Conservation (phyloP, 768 basidiomycete species). For the Roridomyces roridus region DNA sequence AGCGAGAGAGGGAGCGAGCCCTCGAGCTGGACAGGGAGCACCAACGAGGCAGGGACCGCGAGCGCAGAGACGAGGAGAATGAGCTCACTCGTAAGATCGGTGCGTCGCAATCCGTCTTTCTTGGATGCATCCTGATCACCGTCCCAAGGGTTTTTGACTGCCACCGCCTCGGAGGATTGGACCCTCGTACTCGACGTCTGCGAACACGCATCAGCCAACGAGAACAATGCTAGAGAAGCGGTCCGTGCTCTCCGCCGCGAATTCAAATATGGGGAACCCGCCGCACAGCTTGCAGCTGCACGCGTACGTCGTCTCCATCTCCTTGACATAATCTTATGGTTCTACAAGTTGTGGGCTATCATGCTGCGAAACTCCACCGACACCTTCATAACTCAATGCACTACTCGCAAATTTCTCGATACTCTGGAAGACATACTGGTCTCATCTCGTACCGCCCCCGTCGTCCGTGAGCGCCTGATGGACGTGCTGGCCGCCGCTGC, state of each 20-base stretch:
- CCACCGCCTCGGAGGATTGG: constrained; percentile 85
- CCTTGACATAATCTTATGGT: too few species aligned
- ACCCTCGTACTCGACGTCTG: constrained; percentile 83
- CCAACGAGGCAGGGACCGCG: constrained; percentile 32
- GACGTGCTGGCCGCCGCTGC: constrained; percentile 86
- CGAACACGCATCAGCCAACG: constrained; percentile 77
- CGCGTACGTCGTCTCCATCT: constrained; percentile 52
- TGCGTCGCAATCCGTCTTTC: constrained; percentile 31
- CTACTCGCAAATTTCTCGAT: constrained; percentile 79
- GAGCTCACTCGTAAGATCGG: constrained; percentile 79
- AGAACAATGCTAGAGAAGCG: constrained; percentile 82
- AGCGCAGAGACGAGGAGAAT: constrained; percentile 51
- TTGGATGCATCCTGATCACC: constrained; percentile 11
- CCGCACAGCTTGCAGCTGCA: constrained; percentile 78
- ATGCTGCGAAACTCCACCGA: constrained; percentile 85
- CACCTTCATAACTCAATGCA: constrained; percentile 71
- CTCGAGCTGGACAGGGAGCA: constrained; percentile 10
- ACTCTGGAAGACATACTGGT: constrained; percentile 76
- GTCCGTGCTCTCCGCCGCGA: constrained; percentile 81
- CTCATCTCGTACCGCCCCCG: constrained; percentile 71
- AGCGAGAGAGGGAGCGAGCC: constrained; percentile 27
- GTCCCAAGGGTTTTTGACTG: constrained; percentile 68
- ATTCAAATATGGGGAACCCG: constrained; percentile 85
- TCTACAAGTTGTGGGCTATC: constrained; percentile 80
- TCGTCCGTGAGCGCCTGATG: constrained; percentile 79